phyloP scores from a whole-genome alignment of 2,329 filamentous ascomycete species.

The Pseudocercospora musae region DNA sequence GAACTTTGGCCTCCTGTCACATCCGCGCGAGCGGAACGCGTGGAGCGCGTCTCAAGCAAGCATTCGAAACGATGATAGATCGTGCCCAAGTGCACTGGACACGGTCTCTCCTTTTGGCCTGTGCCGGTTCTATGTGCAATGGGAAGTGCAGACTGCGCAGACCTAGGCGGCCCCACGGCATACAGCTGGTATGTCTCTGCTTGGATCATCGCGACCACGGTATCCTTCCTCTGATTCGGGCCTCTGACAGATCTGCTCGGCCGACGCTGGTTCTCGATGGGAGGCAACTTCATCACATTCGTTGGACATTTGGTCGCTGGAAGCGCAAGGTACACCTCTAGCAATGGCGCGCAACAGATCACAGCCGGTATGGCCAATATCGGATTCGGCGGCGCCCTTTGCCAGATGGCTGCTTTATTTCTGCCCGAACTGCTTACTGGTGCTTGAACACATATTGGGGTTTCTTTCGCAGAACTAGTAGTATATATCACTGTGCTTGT shows the following conservation, averaged over 20 bases:
- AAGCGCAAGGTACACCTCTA: constrained; percentile 15
- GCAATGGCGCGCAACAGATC: constrained; percentile 10
- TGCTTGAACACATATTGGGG: constrained; percentile 27
- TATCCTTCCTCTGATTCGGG: constrained; percentile 28
- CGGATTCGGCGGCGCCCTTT: constrained; percentile 21
- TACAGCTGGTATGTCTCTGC: constrained; percentile 35
- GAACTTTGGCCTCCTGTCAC: neutral
- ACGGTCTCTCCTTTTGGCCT: constrained; percentile 37
- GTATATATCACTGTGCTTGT: constrained; percentile 48
- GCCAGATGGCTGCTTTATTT: constrained; percentile 22
- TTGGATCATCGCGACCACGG: constrained; percentile 24
- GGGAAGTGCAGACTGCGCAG: constrained; percentile 28
- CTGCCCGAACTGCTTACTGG: constrained; percentile 20
- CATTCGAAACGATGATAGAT: neutral
- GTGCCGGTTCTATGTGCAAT: constrained; percentile 33
- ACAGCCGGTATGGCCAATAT: constrained; percentile 17
- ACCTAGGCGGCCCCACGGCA: constrained; percentile 29
- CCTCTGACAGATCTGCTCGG: constrained; percentile 50
- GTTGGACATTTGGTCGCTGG: constrained; percentile 19
- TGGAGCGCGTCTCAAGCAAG: neutral
- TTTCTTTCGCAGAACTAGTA: constrained; percentile 26
- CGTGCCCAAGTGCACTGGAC: constrained; percentile 22
- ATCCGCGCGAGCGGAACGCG: neutral
- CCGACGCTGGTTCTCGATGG: constrained; percentile 46
- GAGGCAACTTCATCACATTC: constrained; percentile 38